A percentile compares a stretch with the other conserved stretches of the same genome.
Conservation (phyloP, 2,329 filamentous ascomycete genomes). For the Sphaerulina vaccinii region DNA sequence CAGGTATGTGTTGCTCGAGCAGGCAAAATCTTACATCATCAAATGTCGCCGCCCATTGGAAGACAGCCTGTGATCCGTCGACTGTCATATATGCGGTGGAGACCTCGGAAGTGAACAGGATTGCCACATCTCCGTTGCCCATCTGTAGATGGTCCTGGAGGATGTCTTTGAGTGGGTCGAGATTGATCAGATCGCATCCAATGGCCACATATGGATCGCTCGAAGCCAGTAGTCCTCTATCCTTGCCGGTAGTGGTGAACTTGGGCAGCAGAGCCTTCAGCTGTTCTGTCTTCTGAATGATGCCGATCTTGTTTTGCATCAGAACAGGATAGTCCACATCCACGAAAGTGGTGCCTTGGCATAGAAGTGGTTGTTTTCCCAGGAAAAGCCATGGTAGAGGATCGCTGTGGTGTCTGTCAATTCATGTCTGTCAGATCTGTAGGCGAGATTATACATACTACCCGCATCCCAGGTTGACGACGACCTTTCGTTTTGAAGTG, state of each 20-base stretch:
- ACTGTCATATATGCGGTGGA: slow-evolving; percentile 88
- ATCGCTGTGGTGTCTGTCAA: slow-evolving; percentile 58
- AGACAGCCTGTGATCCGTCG: slow-evolving; percentile 67
- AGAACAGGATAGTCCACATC: slow-evolving; percentile 84
- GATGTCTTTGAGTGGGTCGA: slow-evolving; percentile 58
- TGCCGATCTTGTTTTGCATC: slow-evolving; percentile 69
- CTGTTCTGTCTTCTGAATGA: slow-evolving; percentile 63
- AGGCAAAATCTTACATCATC: slow-evolving; percentile 77
- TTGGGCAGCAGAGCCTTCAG: slow-evolving; percentile 53
- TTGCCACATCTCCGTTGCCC: slow-evolving; percentile 56
- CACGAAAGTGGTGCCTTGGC: slow-evolving; percentile 65
- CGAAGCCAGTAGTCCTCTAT: slow-evolving; percentile 55
- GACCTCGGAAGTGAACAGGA: slow-evolving; percentile 81
- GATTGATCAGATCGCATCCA: slow-evolving; percentile 75
- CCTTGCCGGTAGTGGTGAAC: slow-evolving; percentile 37
- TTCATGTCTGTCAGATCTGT: not conserved
- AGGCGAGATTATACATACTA: slow-evolving; percentile 57
- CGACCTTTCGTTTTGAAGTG: slow-evolving; percentile 61
- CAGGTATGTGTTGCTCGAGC: slow-evolving; percentile 81
- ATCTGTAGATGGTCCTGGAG: slow-evolving; percentile 61
- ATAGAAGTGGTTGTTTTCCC: slow-evolving; percentile 61
- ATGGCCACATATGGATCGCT: slow-evolving; percentile 74
- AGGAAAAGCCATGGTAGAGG: slow-evolving; percentile 83
- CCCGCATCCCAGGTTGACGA: slow-evolving; percentile 85
- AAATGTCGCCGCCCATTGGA: slow-evolving; percentile 73